Percentiles rank a stretch among this genome's conserved stretches.
Conservation (phyloP, 257 asterid genomes). For the Solanum gandarillasii region DNA sequence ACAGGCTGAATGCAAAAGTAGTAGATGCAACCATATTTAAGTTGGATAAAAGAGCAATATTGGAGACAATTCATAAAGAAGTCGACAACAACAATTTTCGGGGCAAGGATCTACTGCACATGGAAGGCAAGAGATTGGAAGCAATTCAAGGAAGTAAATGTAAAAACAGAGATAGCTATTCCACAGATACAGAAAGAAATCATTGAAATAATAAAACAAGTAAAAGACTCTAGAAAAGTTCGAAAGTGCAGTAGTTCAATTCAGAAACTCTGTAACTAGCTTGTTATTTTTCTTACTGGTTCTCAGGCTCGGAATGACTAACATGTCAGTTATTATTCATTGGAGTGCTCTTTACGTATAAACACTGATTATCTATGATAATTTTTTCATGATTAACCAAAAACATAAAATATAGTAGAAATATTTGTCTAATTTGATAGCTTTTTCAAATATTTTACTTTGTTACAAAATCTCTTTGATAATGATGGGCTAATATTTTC, state of each 20-base stretch:
- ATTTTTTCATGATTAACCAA: background rate
- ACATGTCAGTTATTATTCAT: too few relatives aligned
- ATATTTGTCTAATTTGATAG: background rate
- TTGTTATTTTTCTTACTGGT: background rate
- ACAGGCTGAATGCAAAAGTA: background rate
- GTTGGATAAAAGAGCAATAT: background rate
- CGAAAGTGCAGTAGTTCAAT: background rate
- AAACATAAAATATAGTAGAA: background rate
- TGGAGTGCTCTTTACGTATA: background rate
- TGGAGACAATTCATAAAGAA: background rate
- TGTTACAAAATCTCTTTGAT: background rate
- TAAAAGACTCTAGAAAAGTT: background rate
- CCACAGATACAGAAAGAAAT: background rate
- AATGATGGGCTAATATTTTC: background rate
- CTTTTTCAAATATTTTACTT: background rate
- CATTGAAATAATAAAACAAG: background rate
- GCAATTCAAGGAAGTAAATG: background rate
- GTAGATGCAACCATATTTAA: rapidly evolving
- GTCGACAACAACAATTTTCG: background rate
- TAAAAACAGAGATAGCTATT: background rate
- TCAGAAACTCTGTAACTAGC: background rate
- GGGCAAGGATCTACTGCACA: background rate
- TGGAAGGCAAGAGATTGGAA: background rate
- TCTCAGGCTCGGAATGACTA: background rate
- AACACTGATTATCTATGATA: background rate